phyloP scores from a whole-genome alignment of 345 rosid species.

The Corymbia maculata region DNA sequence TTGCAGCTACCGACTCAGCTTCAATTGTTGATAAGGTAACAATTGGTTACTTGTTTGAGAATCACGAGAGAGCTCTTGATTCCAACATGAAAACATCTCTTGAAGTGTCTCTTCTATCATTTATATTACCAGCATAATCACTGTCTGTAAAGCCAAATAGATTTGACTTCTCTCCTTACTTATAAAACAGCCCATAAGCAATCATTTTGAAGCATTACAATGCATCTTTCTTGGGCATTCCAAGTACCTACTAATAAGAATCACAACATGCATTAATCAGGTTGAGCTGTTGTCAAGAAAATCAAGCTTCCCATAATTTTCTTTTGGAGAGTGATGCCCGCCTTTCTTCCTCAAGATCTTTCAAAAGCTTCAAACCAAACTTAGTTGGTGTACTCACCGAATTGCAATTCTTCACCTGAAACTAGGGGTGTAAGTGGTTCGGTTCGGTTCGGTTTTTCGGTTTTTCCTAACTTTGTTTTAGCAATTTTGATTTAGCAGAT shows the following conservation, averaged over 20 bases:
- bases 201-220: neutral
- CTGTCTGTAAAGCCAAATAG: neutral
- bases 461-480: too few species aligned
- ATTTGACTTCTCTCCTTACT: neutral
- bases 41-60: neutral
- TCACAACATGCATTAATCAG: neutral
- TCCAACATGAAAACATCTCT: neutral
- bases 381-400: too few species aligned
- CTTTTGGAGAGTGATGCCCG: too few species aligned
- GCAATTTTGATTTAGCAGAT: too few species aligned
- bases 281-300: neutral
- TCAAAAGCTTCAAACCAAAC: too few species aligned
- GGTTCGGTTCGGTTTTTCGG: too few species aligned
- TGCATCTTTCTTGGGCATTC: neutral
- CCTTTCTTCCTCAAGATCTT: too few species aligned
- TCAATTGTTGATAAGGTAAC: neutral
- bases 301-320: too few species aligned
- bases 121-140: neutral
- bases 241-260: neutral
- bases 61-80: neutral
- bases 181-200: neutral
- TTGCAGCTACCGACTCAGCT: neutral
- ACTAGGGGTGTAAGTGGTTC: too few species aligned
- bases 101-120: neutral
- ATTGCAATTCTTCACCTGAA: too few species aligned